Evolutionary conservation across 805 yeast genomes (phyloP).

Genomic region (Myxozyma nipponensis): DNA sequence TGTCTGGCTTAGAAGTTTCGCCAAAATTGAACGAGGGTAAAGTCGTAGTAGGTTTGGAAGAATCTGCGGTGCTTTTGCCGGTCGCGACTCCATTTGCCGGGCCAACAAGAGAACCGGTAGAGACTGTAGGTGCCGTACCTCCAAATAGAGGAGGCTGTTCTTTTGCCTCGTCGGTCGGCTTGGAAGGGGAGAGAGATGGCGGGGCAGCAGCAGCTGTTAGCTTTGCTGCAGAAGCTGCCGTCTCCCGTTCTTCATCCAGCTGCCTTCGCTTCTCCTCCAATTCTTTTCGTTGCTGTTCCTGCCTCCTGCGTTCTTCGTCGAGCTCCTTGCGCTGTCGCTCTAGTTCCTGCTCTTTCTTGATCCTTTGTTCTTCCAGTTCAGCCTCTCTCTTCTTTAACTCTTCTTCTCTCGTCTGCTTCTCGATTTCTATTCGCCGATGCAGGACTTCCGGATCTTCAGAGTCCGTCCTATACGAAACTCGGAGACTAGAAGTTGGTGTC

Average conservation of each 20-base stretch:
- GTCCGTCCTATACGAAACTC: constrained; percentile 4
- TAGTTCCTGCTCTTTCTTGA: constrained; percentile 9
- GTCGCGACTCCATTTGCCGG: not conserved
- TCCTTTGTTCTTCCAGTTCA: constrained; percentile 8
- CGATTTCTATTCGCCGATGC: constrained; percentile 17
- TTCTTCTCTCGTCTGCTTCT: constrained; percentile 10
- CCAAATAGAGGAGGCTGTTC: not conserved
- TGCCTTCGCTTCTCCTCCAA: constrained; percentile 9
- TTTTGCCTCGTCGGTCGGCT: not conserved
- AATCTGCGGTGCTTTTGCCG: not conserved
- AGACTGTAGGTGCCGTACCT: not conserved
- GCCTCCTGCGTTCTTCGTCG: constrained; percentile 13
- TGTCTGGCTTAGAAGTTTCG: too few relatives aligned
- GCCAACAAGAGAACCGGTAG: not conserved
- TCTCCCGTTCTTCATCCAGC: not conserved
- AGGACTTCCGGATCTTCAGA: constrained; percentile 22
- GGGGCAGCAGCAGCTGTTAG: not conserved
- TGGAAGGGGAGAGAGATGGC: not conserved
- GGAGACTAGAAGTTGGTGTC: constrained; percentile 1
- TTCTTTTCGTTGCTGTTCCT: constrained; percentile 6
- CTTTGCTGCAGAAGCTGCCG: not conserved
- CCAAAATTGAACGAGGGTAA: not conserved
- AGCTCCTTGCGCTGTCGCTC: constrained; percentile 16
- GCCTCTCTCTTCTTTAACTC: constrained; percentile 13
- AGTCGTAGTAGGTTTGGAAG: not conserved